Evolutionary conservation across 208 protist species (phyloP).

Genomic region (Wallacemonas sp.): DNA sequence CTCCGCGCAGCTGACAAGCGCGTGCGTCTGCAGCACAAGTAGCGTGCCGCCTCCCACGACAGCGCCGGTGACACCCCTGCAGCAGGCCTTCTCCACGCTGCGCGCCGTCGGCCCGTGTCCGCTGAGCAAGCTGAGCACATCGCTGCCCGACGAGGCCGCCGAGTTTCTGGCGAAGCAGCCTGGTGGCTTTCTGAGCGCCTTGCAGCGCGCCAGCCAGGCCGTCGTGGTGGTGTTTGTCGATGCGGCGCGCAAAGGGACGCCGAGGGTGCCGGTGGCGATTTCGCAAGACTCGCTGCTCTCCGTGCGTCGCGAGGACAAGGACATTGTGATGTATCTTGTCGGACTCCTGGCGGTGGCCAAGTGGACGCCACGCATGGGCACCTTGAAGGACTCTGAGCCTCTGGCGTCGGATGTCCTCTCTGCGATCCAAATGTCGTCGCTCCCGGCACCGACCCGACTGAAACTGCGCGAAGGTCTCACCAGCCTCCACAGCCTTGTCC

Average conservation of each 20-base stretch:
- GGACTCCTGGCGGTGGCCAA: slow-evolving; percentile 9
- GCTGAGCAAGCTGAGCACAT: slow-evolving; percentile 50
- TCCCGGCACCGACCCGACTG: not conserved
- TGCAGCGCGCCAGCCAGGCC: not conserved
- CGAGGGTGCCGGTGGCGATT: slow-evolving; percentile 8
- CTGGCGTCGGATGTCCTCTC: slow-evolving; percentile 4
- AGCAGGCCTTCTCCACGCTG: not conserved
- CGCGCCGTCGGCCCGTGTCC: slow-evolving; percentile 51
- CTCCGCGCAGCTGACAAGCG: no score
- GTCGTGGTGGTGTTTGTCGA: slow-evolving; percentile 8
- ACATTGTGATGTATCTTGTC: not conserved
- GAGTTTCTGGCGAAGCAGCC: slow-evolving; percentile 34
- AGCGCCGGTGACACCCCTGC: not conserved
- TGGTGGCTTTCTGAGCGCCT: slow-evolving; percentile 30
- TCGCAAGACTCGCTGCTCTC: not conserved
- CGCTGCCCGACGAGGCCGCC: slow-evolving; percentile 60
- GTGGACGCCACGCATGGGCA: not conserved
- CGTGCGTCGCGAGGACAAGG: not conserved
- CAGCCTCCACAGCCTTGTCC: not conserved
- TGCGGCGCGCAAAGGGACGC: not conserved
- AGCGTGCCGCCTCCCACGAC: not conserved
- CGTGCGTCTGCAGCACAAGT: no score
- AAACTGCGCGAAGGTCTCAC: slow-evolving; percentile 1
- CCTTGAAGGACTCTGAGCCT: not conserved
- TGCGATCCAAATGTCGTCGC: slow-evolving; percentile 2